These are phyloP conservation scores for Penicilliopsis zonata DNA, from an alignment of 495 filamentous ascomycete genomes.

Conservation along the genomic window DNA sequence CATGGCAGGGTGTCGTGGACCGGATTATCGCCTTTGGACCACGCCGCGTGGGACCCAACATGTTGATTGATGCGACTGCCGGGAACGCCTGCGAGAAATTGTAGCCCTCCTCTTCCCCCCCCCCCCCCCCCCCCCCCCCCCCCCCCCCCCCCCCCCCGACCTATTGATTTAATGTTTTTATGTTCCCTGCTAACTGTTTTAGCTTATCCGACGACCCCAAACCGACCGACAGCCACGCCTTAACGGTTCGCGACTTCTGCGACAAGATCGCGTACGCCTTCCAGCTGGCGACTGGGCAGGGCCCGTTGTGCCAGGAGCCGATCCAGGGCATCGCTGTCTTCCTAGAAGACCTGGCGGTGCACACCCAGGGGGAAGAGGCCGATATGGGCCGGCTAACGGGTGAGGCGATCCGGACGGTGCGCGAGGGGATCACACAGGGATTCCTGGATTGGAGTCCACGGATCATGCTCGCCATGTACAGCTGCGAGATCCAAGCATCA, in stretches of 20 bases:
- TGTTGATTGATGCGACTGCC: conserved; percentile 76
- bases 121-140: neutral
- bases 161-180: conserved; percentile 4
- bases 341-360: conserved; percentile 63
- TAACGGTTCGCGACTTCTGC: conserved; percentile 60
- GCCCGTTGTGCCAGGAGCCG: conserved; percentile 86
- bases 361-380: conserved; percentile 43
- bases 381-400: conserved; percentile 80
- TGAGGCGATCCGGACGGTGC: conserved; percentile 79
- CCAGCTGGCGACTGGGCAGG: conserved; percentile 81
- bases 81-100: conserved; percentile 62
- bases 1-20: conserved; percentile 68
- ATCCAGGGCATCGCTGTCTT: conserved; percentile 90
- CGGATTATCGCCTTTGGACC: conserved; percentile 86
- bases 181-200: conserved; percentile 1
- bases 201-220: conserved; percentile 30
- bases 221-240: conserved; percentile 19
- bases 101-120: conserved; percentile 30
- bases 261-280: conserved; percentile 90
- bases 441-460: conserved; percentile 95
- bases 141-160: neutral
- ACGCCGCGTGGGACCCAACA: conserved; percentile 70
- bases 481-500: conserved; percentile 90
- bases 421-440: conserved; percentile 70
- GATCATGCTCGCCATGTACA: conserved; percentile 95